Base-by-base conservation (phyloP, 805 yeast genomes). In the Kockiozyma suomiensis region DNA sequence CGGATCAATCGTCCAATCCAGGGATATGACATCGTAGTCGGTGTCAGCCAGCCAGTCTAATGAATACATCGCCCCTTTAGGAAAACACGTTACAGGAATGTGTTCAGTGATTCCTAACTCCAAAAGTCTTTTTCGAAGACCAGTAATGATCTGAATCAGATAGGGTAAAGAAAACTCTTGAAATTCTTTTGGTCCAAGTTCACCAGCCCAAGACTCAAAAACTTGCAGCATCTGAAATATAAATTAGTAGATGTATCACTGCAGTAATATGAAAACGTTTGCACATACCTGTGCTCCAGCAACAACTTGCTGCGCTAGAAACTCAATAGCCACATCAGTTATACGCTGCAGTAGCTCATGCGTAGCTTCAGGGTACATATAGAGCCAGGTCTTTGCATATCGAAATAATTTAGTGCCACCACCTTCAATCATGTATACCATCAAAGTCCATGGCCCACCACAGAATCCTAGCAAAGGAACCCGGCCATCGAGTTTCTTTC, bases 151-250 rank as follows among this genome's bases (percentile, higher is more conserved):
- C 71, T 89, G 89, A 65, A 80, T 82, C 69, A 94, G 78, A 72
- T 90, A 94, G 2, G 98, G 98, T 70, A 93, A 81, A 3, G 96
- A 86, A 74, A 91, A 94, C 73, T 88, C 92, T 64, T 81, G 81
- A 75, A 93, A 94, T 70, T 94, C 99, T 54, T 78, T 78, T 12
- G 97, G 96, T 0, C 96, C 94, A 59, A 94, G 80, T 76, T 94
- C 98, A 53, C 98, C 97, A 58, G 97, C 99, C 96, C 97, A 92
- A 38, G 96, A 88, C 72, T 94, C 99, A 72, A 94, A 94, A 37
- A 94, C 91, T 76, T 94, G 99, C 62, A 94, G 80, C 86, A 94
- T 91, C 66, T 62, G 45, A 7, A 19, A 15, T 8, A 38, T 4
- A 3, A 6, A 21, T 53, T 54, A 50, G 41, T 23, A 30, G 8